A percentile compares a stretch with the other conserved stretches of the same genome.
Conservation (phyloP, 2,329 filamentous ascomycete genomes). For the Talaromyces sp. region DNA sequence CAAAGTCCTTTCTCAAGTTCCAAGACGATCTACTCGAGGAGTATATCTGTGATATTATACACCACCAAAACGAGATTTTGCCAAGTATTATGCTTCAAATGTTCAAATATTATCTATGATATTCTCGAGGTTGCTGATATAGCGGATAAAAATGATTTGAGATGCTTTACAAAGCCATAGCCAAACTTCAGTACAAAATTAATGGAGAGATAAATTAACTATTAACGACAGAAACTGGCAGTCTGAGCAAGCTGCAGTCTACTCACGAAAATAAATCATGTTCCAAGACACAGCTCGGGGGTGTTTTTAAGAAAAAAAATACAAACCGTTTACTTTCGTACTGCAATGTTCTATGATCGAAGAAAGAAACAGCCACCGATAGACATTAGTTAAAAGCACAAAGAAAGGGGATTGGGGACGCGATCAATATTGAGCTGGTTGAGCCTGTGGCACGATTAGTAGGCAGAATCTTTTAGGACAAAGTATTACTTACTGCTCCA, state of each 20-base stretch:
- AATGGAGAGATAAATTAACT: not conserved
- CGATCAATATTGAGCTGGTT: constrained; percentile 11
- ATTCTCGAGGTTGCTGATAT: too few relatives aligned
- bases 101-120: too few relatives aligned
- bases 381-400: not conserved
- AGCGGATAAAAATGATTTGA: too few relatives aligned
- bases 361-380: constrained; percentile 1
- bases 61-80: too few relatives aligned
- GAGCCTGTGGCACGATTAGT: constrained; percentile 1
- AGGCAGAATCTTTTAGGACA: not conserved
- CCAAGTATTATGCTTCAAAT: too few relatives aligned
- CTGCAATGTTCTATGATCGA: constrained; percentile 12
- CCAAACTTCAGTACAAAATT: not conserved
- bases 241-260: constrained; percentile 5
- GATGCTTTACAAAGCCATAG: not conserved
- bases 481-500: constrained; percentile 8
- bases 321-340: constrained; percentile 2
- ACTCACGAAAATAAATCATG: constrained; percentile 4
- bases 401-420: not conserved
- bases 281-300: constrained; percentile 1
- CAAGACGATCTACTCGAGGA: too few relatives aligned
- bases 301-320: not conserved
- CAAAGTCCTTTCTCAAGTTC: too few relatives aligned
- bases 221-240: not conserved
- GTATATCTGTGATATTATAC: too few relatives aligned